phyloP scores from a whole-genome alignment of 257 asterid genomes.

The Fraxinus cuspidata region DNA sequence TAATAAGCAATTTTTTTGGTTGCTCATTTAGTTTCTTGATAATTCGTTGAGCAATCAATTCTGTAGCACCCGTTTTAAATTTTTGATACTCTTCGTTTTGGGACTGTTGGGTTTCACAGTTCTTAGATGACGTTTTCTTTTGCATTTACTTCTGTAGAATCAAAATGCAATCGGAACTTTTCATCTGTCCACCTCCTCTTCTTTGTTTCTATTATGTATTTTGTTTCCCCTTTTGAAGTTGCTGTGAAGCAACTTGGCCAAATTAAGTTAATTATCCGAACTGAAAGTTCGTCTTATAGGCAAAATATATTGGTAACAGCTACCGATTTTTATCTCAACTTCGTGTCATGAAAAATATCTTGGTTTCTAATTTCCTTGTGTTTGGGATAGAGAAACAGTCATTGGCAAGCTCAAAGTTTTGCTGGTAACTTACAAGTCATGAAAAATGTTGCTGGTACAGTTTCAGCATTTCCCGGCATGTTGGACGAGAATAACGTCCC shows the following conservation, averaged over 20 bases:
- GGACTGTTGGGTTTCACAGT: neutral
- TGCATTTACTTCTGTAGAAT: neutral
- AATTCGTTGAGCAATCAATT: neutral
- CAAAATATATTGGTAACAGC: neutral
- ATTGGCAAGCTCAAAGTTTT: conserved; percentile 75
- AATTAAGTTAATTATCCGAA: neutral
- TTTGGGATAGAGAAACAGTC: conserved; percentile 76
- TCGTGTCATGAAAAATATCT: conserved; percentile 14
- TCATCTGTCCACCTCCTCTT: conserved; percentile 2
- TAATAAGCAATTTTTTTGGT: neutral
- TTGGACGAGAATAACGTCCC: conserved; percentile 56
- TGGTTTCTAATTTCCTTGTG: conserved; percentile 14
- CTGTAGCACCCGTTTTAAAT: neutral
- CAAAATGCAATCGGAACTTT: neutral
- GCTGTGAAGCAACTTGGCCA: neutral
- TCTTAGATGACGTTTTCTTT: neutral
- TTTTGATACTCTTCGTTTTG: neutral
- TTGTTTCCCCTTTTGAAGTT: neutral
- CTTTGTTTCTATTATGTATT: neutral
- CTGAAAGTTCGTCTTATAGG: neutral
- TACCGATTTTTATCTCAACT: conserved; percentile 7
- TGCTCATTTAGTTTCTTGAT: neutral
- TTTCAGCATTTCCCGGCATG: conserved; percentile 51
- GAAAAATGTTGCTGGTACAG: conserved; percentile 50
- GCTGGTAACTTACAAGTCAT: conserved; percentile 53